phyloP scores from a whole-genome alignment of 805 yeast species.

The Saccharomycopsis schoenii region DNA sequence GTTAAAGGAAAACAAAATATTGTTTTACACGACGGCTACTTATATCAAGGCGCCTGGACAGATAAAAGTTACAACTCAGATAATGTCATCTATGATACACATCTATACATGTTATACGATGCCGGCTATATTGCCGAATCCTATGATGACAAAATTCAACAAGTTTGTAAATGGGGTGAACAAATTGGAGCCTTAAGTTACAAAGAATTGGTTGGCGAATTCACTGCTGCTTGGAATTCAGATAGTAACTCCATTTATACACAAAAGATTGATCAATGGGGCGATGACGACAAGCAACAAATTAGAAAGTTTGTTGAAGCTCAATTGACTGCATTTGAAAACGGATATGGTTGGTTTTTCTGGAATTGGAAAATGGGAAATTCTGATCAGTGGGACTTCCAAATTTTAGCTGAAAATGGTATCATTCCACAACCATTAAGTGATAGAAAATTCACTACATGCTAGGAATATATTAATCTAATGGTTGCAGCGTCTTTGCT shows the following conservation, averaged over 20 bases:
- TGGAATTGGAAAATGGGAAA: constrained; percentile 66
- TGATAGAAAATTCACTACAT: constrained; percentile 33
- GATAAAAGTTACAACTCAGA: constrained; percentile 14
- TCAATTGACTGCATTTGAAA: constrained; percentile 44
- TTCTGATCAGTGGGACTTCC: constrained; percentile 60
- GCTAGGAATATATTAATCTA: neutral
- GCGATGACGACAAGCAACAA: constrained; percentile 30
- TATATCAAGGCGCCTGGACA: constrained; percentile 47
- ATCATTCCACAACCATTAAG: constrained; percentile 56
- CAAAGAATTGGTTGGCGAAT: constrained; percentile 17
- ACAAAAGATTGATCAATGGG: constrained; percentile 33
- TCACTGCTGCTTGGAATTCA: constrained; percentile 19
- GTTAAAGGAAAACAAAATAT: constrained; percentile 35
- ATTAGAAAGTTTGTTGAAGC: constrained; percentile 50
- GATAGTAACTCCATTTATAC: constrained; percentile 18
- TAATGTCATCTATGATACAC: constrained; percentile 15
- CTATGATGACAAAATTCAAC: constrained; percentile 17
- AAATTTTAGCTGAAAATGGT: constrained; percentile 36
- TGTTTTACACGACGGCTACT: constrained; percentile 60
- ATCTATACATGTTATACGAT: constrained; percentile 17
- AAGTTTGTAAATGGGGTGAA: constrained; percentile 19
- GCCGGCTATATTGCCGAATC: constrained; percentile 8
- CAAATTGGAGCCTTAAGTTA: constrained; percentile 12
- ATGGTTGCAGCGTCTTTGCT: no score
- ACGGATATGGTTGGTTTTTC: constrained; percentile 52